Conservation (phyloP, 2,329 filamentous ascomycete species). For the Aspergillus felis region DNA sequence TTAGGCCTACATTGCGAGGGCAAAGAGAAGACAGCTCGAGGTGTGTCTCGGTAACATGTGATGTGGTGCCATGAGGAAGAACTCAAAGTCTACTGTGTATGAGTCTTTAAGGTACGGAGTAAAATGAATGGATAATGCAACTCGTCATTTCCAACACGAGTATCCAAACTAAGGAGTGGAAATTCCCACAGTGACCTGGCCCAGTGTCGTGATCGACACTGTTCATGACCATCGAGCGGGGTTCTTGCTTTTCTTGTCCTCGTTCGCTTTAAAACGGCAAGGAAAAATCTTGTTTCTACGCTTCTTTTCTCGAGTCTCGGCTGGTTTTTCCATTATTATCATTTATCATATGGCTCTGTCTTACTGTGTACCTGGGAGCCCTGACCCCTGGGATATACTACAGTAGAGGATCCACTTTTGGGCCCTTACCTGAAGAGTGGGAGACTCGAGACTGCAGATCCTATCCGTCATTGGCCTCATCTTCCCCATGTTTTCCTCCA, state of each 20-base stretch:
- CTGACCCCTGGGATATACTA: background rate
- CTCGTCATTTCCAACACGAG: no score
- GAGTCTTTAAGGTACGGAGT: background rate
- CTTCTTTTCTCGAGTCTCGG: background rate
- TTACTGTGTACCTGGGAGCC: background rate
- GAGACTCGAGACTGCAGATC: background rate
- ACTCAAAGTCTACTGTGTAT: no score
- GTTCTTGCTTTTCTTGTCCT: background rate
- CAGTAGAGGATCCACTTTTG: background rate
- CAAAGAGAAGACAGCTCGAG: background rate
- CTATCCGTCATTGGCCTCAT: background rate
- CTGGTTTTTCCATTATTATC: background rate
- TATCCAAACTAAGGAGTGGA: no score
- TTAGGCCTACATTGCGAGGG: background rate
- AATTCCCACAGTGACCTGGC: no score
- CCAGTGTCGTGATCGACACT: background rate
- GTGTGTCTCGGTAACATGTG: conserved; percentile 17
- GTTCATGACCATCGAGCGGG: background rate
- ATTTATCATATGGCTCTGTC: background rate
- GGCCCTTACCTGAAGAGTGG: background rate
- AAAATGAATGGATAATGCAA: no score
- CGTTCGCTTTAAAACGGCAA: background rate
- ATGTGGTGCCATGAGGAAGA: background rate
- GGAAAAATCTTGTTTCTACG: background rate
- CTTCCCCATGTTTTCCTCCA: background rate